A percentile compares a stretch with the other conserved stretches of the same genome.
Evolutionary conservation across 768 basidiomycete genomes (phyloP).

Genomic region (Boletus reticulatus): DNA sequence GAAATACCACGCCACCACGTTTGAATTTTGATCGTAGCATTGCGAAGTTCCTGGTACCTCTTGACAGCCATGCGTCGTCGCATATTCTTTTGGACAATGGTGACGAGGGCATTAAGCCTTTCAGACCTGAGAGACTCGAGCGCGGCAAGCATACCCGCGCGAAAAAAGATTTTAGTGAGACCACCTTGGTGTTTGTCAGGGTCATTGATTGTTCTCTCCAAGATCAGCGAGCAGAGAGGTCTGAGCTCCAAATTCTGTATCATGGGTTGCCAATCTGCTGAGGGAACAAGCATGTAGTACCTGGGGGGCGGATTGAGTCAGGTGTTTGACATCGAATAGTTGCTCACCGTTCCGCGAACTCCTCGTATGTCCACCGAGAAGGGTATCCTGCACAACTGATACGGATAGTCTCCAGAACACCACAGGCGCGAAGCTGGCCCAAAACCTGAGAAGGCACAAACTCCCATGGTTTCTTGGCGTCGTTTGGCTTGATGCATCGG

Average conservation of each 20-base stretch:
- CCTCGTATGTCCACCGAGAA: conserved; percentile 96
- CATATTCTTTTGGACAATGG: conserved; percentile 97
- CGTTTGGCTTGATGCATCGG: conserved; percentile 99
- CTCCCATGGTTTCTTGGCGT: conserved; percentile 94
- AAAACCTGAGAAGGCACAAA: conserved; percentile 95
- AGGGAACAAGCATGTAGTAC: conserved; percentile 95
- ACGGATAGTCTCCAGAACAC: conserved; percentile 97
- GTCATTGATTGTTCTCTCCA: conserved; percentile 85
- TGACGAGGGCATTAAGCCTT: conserved; percentile 86
- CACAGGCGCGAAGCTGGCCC: conserved; percentile 93
- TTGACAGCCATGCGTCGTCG: conserved; percentile 81
- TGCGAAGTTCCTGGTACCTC: conserved; percentile 68
- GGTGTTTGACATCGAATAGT: conserved; percentile 3
- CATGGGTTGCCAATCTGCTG: conserved; percentile 82
- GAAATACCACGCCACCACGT: conserved; percentile 91
- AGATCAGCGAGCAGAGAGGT: conserved; percentile 78
- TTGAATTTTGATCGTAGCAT: conserved; percentile 81
- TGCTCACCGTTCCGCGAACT: conserved; percentile 92
- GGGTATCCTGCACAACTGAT: conserved; percentile 99
- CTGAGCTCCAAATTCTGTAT: conserved; percentile 79
- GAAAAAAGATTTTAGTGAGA: conserved; percentile 98
- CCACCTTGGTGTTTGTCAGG: conserved; percentile 97
- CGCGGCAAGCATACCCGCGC: conserved; percentile 97
- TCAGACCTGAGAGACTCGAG: conserved; percentile 89
- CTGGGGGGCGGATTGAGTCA: conserved; percentile 41